Percentiles rank a stretch among this genome's conserved stretches.
Evolutionary conservation across 352 stramenopile species (phyloP).

Genomic region (Globisporangium spiculum): DNA sequence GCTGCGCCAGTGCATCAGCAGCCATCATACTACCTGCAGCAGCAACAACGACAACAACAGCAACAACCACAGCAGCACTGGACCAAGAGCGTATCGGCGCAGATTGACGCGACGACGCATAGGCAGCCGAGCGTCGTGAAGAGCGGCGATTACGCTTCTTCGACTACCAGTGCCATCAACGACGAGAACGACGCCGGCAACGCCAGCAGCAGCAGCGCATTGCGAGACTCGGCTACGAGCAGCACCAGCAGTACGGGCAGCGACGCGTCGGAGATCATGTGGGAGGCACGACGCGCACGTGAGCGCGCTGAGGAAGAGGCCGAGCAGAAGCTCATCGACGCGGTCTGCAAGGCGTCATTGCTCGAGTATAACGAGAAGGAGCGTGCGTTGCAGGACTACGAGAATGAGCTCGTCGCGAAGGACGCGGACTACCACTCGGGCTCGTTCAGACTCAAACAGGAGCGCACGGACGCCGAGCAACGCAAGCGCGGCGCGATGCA

Average conservation of each 20-base stretch:
- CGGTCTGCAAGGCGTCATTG: constrained; percentile 74
- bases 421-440: constrained; percentile 30
- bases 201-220: not conserved
- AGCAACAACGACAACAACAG: not conserved
- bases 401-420: constrained; percentile 33
- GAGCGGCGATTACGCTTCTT: not conserved
- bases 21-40: not conserved
- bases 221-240: constrained; percentile 6
- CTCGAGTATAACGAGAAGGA: constrained; percentile 71
- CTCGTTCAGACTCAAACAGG: constrained; percentile 33
- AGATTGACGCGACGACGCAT: constrained; percentile 16
- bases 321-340: constrained; percentile 75
- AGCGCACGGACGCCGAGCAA: constrained; percentile 44
- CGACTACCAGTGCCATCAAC: not conserved
- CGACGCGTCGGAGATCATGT: constrained; percentile 48
- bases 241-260: constrained; percentile 1
- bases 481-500: constrained; percentile 72
- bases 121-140: constrained; percentile 5
- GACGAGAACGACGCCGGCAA: constrained; percentile 7
- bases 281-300: constrained; percentile 50
- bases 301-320: constrained; percentile 53
- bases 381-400: constrained; percentile 53
- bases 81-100: constrained; percentile 26
- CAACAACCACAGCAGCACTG: constrained; percentile 3
- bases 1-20: not conserved